Evolutionary conservation across 2,329 filamentous ascomycete genomes (phyloP), one percentile per base, ranked within the genome.

Genomic region (Dactylonectria estremocensis): DNA sequence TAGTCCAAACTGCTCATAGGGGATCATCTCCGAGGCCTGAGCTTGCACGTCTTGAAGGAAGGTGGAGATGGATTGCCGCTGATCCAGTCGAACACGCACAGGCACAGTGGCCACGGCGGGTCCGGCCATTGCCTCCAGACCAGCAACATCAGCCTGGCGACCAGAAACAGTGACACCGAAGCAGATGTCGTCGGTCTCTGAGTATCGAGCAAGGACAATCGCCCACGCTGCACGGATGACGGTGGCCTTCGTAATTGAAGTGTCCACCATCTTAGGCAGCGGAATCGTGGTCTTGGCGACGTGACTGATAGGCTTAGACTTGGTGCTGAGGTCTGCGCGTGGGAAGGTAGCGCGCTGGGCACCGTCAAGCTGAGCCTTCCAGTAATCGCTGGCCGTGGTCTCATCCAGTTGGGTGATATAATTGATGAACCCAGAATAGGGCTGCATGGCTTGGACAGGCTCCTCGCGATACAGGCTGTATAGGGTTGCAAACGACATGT

Each of bases 21-120:
- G 18, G 7, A 67, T 61, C 67, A 71, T 69, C 11, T 67, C 67
- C 3, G 56, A 43, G 5, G 64, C 57, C 28, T 69, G 57, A 8
- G 40, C 8, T 18, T 77, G 72, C 0, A 74, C 37, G 0, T 73
- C 71, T 22, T 84, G 74, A 16, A 89, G 76, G 62, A 83, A 86
- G 20, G 83, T 75, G 0, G 71, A 68, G 9, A 84, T 1, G 74
- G 70, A 8, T 46, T 20, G 7, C 50, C 13, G 5, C 49, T 60
- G 86, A 16, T 78, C 75, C 18, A 73, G 13, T 0, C 33, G 24
- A 9, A 76, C 48, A 0, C 72, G 61, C 3, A 77, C 35, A 4
- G 75, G 76, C 1, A 78, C 69, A 2, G 73, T 75, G 7, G 73
- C 80, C 53, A 84, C 81, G 68, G 82, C 74, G 2, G 76, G 75